Conservation (phyloP, 106 monocot genomes). For the Allium cepa region DNA sequence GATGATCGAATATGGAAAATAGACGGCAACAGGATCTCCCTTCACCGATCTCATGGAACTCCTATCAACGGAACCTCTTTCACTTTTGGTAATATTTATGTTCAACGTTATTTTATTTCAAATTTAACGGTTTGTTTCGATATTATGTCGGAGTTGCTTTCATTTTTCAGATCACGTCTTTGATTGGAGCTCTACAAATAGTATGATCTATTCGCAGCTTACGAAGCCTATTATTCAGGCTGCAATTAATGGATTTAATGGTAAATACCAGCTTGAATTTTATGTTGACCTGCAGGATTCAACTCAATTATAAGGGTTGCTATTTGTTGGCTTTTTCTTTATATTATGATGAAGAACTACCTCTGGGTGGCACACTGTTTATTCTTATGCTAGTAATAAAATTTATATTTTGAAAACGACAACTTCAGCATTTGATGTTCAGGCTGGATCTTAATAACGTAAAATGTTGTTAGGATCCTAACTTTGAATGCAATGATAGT, state of each 20-base stretch:
- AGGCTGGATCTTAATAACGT: no score
- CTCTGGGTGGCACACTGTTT: no score
- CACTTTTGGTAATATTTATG: constrained; percentile 47
- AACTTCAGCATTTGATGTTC: no score
- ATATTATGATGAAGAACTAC: no score
- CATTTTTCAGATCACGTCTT: constrained; percentile 70
- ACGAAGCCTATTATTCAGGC: constrained; percentile 67
- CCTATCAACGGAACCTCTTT: constrained; percentile 62
- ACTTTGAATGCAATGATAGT: no score
- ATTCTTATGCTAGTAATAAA: no score
- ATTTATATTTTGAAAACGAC: no score
- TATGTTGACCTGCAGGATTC: no score
- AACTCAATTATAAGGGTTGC: no score
- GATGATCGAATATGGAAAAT: constrained; percentile 53
- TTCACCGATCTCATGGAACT: constrained; percentile 42
- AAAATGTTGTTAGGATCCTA: no score
- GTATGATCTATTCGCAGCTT: constrained; percentile 41
- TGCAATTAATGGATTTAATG: constrained; percentile 85
- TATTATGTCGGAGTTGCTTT: not conserved
- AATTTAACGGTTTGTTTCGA: not conserved
- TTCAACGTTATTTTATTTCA: not conserved
- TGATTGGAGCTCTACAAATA: constrained; percentile 46
- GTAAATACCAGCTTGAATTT: constrained; percentile 12
- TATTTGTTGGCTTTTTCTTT: no score
- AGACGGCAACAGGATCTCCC: constrained; percentile 70